phyloP scores from a whole-genome alignment of 2,329 filamentous ascomycete genomes.

The Trichoderma pleuroti region DNA sequence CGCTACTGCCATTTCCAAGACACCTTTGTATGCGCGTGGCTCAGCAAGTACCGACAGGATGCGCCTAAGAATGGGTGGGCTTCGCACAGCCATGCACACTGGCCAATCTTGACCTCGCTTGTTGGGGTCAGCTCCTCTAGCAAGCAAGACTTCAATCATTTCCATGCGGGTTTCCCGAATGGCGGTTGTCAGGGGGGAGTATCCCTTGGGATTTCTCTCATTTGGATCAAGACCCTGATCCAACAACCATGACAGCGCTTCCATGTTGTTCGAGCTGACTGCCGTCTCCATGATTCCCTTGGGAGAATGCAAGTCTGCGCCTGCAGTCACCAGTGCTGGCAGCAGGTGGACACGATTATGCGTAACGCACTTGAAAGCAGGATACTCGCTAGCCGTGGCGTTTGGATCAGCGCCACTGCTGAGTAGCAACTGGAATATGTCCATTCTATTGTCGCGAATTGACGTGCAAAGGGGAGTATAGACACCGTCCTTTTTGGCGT shows the following conservation, averaged over 20 bases:
- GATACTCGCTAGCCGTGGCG: slow-evolving; percentile 59
- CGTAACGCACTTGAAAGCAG: slow-evolving; percentile 65
- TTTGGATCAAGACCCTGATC: slow-evolving; percentile 59
- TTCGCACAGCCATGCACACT: slow-evolving; percentile 63
- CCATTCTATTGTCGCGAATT: slow-evolving; percentile 61
- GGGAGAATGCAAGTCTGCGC: slow-evolving; percentile 55
- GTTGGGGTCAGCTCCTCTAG: slow-evolving; percentile 58
- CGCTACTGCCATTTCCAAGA: slow-evolving; percentile 64
- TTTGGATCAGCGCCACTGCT: slow-evolving; percentile 60
- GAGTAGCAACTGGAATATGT: slow-evolving; percentile 59
- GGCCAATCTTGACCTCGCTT: slow-evolving; percentile 68
- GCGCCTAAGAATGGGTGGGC: slow-evolving; percentile 56
- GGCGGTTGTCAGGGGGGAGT: slow-evolving; percentile 63
- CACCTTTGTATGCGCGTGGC: slow-evolving; percentile 60
- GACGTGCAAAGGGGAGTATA: slow-evolving; percentile 67
- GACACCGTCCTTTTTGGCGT: slow-evolving; percentile 60
- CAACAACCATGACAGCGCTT: slow-evolving; percentile 58
- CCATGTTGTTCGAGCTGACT: slow-evolving; percentile 58
- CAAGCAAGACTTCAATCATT: slow-evolving; percentile 56
- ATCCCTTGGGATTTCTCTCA: slow-evolving; percentile 53
- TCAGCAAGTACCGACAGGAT: slow-evolving; percentile 56
- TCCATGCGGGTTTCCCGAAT: slow-evolving; percentile 59
- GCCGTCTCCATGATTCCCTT: slow-evolving; percentile 65
- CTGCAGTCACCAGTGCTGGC: slow-evolving; percentile 56
- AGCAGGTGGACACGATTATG: slow-evolving; percentile 61